A percentile compares a stretch with the other conserved stretches of the same genome.
These are phyloP conservation scores for Penicillium verrucosum DNA, from an alignment of 2,329 filamentous ascomycete genomes.

Conservation along the genomic window DNA sequence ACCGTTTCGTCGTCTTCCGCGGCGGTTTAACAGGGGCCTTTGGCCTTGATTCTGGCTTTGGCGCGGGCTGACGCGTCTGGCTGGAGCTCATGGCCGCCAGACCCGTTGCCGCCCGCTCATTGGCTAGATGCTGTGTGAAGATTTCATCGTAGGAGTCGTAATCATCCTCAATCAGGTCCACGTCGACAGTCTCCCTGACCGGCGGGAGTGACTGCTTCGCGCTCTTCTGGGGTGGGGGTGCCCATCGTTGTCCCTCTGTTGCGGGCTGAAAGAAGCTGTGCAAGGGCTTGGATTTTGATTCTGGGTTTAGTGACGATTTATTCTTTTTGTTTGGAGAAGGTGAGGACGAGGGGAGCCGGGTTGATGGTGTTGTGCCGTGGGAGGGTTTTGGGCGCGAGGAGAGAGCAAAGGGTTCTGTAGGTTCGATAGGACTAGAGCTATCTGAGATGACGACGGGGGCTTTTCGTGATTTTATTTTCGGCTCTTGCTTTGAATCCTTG, in stretches of 20 bases:
- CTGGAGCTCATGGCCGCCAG: conserved; percentile 1
- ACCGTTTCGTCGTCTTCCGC: conserved; percentile 24
- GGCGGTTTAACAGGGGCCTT: conserved; percentile 5
- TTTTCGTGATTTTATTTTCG: neutral
- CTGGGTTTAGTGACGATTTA: conserved; percentile 6
- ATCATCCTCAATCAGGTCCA: conserved; percentile 42
- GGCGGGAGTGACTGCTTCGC: conserved; percentile 16
- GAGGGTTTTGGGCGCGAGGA: conserved; percentile 17
- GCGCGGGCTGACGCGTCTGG: conserved; percentile 9
- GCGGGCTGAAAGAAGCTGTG: conserved; percentile 42
- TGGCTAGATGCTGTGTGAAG: conserved; percentile 33
- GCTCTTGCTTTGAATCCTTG: conserved; percentile 15
- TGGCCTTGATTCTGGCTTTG: conserved; percentile 14
- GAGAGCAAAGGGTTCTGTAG: conserved; percentile 7
- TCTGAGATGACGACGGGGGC: neutral
- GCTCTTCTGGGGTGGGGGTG: conserved; percentile 29
- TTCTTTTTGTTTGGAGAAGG: conserved; percentile 34
- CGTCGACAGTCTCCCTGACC: conserved; percentile 24
- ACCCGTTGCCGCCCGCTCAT: conserved; percentile 14
- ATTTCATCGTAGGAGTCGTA: conserved; percentile 40
- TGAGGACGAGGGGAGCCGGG: conserved; percentile 24
- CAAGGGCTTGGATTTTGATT: conserved; percentile 33
- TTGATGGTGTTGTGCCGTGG: conserved; percentile 2
- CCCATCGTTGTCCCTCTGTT: conserved; percentile 42
- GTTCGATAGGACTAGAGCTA: conserved; percentile 7